These are phyloP conservation scores for Sutorius eximius DNA, from an alignment of 1,284 basidiomycete species.

Conservation along the genomic window DNA sequence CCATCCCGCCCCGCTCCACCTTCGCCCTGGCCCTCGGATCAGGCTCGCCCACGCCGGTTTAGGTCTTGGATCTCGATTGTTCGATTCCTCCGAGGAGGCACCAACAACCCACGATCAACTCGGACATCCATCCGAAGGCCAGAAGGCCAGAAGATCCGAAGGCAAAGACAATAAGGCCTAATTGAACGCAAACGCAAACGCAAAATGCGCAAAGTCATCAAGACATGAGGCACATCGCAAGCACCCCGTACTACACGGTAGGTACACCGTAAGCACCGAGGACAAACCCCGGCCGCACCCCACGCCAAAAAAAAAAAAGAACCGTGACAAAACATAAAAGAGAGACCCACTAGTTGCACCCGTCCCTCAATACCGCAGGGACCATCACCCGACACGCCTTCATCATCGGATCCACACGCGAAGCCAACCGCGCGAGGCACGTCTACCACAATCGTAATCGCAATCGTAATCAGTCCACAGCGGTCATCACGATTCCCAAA, in stretches of 20 bases:
- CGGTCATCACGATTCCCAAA: too few species aligned
- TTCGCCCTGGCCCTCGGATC: neutral
- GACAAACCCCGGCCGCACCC: neutral
- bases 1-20: slow-evolving; percentile 1
- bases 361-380: slow-evolving; percentile 19
- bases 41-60: neutral
- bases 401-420: slow-evolving; percentile 35
- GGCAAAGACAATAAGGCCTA: neutral
- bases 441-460: slow-evolving; percentile 28
- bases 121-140: slow-evolving; percentile 2
- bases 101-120: slow-evolving; percentile 10
- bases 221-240: neutral
- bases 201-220: neutral
- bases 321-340: neutral
- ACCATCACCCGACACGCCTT: slow-evolving; percentile 28
- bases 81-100: slow-evolving; percentile 13
- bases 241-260: too few species aligned
- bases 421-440: slow-evolving; percentile 35
- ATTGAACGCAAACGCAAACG: neutral
- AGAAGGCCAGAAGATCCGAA: neutral
- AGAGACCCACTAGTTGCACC: slow-evolving; percentile 24
- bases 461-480: neutral
- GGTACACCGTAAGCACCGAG: slow-evolving; percentile 2
- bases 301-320: neutral
- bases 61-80: slow-evolving; percentile 4